Base-by-base conservation (phyloP, 352 stramenopile genomes). In the Paralagenidium karlingii region DNA sequence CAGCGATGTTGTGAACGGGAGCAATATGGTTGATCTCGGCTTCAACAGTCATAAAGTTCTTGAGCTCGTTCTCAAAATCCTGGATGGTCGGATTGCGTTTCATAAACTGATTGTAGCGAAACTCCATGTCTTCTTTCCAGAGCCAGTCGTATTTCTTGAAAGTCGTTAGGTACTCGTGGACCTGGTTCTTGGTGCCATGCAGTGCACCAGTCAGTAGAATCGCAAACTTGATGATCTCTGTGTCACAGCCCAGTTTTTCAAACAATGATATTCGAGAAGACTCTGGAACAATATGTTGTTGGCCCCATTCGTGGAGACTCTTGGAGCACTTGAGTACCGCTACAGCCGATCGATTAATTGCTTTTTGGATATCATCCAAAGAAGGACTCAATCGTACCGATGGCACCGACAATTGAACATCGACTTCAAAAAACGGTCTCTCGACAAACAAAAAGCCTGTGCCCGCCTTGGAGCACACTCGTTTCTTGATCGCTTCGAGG, bases 121-220 rank as follows among this genome's bases (percentile, higher is more conserved):
- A 77, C 48, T 90, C 77, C 73, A 83, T 90, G 45, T 93, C 80
- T 45, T 90, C 76, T 45, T 87, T 89, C 80, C 80, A 94, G 2
- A 94, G 66, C 80, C 80, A 94, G 43, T 92, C 78, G 47, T 92
- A 92, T 43, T 88, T 82, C 40, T 82, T 82, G 37, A 94, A 94
- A n/a, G 60, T 60, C 6, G 60, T 57, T 10, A 91, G 53, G 45
- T 88, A 91, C 12, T 88, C 73, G 27, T 85, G 67, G 0, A 91
- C 77, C 25, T 89, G 70, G 30, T 90, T 87, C 44, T 85, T 85
- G 9, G 78, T 91, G 20, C 78, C 79, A 25, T 89, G 68, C 6
- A 94, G 41, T 10, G 76, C 74, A 12, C 80, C 80, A 3, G 80
- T 92, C 7, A 94, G 63, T 20, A 94, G 45, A 32, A 94, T 81